Base-by-base conservation (phyloP, 805 yeast genomes). In the Candida dendrica region DNA sequence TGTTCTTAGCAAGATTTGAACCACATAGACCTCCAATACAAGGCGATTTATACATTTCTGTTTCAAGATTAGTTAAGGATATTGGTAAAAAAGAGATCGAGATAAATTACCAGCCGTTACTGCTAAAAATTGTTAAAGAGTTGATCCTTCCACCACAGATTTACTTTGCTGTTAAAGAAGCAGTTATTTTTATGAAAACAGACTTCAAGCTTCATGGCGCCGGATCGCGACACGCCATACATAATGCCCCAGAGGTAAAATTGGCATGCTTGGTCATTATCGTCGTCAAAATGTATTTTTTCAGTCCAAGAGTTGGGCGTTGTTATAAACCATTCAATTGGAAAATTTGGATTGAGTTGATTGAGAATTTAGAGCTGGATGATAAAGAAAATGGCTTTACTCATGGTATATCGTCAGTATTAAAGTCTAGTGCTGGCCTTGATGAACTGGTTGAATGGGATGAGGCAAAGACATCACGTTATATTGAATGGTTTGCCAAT, bases 131-230 rank as follows among this genome's bases (percentile, higher is more conserved):
- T 1, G 59, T 71, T 3, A 56, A 66, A 3, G 72, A 73, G 35
- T 48, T 73, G 35, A 54, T 73, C 14, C 48, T 80, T 6, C 76
- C 89, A 1, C 66, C 79, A 3, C 74, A 73, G 33, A 50, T 81
- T 2, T 71, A 72, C 20, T 42, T 55, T 0, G 57, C 69, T 24
- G 30, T 27, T 27, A 27, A 27, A 27, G 30, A 27, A 27, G 63
- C 67, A 10, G 50, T 54, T 18, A 57, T 56, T 6, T 38, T 60
- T 3, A 18, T 40, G 2, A 40, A 49, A 1, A 37, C 59, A 1
- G 43, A 50, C 4, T 40, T 40, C 36, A 43, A 33, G 10, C 39
- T 22, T 5, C 16, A 11, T 35, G 18, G n/a, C 13, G 20, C 13
- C 11, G 30, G 11, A 14, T 7, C 22, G 18, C 32, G 24, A 14